Evolutionary conservation across 345 rosid genomes (phyloP), one percentile per base, ranked within the genome.

Genomic region (Jatropha curcas): DNA sequence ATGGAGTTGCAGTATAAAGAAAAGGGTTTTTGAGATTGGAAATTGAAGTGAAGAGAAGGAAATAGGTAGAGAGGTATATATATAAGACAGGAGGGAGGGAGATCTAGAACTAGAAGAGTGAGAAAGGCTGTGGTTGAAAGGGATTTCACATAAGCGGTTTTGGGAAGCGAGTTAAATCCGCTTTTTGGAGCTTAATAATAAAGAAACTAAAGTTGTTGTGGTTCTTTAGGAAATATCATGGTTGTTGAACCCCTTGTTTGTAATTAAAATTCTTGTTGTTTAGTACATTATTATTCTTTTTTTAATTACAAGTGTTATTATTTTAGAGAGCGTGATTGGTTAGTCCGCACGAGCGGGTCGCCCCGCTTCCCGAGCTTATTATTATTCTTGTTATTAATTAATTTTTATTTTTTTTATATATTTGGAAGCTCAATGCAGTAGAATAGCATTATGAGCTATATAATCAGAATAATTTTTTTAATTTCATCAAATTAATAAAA

Each of bases 291-390:
- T 43, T 43, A 35, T 41, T 41, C 8, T 7, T 41, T 1, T 61
- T 28, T 66, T 52, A 33, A 33, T n/a, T 37, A 17, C 1, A 35
- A n/a, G 2, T 16, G 16, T 43, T 2, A 19, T 51, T 55, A 34
- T 58, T 24, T 41, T 43, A 22, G 60, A 48, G 75, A 67, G 96
- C 83, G 83, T 81, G 86, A 76, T 48, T 71, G 83, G 79, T 72
- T 82, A 75, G 83, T 75, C 84, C 84, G 88, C 93, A 90, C 90
- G 94, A 84, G 88, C 76, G 92, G 89, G 77, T 79, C 89, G 82
- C 70, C 75, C 65, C 85, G 82, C 83, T 84, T 86, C 80, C 86
- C 84, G 81, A 88, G 86, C 80, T 79, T 51, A 83, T 84, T 65
- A 77, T 72, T 74, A 60, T 59, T n/a, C n/a, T n/a, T n/a, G n/a